Evolutionary conservation across 768 basidiomycete genomes (phyloP).

Genomic region (Termitomyces eurrhizus): DNA sequence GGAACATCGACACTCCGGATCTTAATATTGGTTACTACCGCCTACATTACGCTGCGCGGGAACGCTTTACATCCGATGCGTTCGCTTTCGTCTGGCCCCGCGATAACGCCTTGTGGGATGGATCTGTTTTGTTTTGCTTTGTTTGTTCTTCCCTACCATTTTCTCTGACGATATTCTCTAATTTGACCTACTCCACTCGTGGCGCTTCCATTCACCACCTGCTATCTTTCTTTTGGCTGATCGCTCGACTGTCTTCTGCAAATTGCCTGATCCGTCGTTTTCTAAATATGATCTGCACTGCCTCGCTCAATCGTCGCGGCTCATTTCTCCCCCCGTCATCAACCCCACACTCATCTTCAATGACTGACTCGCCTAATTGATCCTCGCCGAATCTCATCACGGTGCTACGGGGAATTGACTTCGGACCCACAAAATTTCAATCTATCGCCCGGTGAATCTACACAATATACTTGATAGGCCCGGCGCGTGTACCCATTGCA

Average conservation of each 20-base stretch:
- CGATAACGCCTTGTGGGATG: no score
- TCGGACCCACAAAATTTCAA: conserved; percentile 12
- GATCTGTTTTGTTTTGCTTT: not conserved
- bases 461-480: conserved; percentile 41
- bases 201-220: not conserved
- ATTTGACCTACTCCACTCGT: not conserved
- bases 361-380: not conserved
- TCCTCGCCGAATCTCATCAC: not conserved
- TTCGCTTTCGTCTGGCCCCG: not conserved
- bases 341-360: not conserved
- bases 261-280: not conserved
- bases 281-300: conserved; percentile 12
- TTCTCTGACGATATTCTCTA: not conserved
- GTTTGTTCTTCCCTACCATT: not conserved
- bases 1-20: not conserved
- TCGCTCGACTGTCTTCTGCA: not conserved
- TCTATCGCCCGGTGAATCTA: not conserved
- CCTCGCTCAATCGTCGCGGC: conserved; percentile 11
- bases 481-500: conserved; percentile 84
- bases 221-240: not conserved
- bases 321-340: conserved; percentile 5
- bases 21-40: not conserved
- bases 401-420: not conserved
- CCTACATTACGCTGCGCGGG: not conserved
- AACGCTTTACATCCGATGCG: not conserved